Evolutionary conservation across 2,329 filamentous ascomycete species (phyloP).

Genomic region (Bertia moriformis): DNA sequence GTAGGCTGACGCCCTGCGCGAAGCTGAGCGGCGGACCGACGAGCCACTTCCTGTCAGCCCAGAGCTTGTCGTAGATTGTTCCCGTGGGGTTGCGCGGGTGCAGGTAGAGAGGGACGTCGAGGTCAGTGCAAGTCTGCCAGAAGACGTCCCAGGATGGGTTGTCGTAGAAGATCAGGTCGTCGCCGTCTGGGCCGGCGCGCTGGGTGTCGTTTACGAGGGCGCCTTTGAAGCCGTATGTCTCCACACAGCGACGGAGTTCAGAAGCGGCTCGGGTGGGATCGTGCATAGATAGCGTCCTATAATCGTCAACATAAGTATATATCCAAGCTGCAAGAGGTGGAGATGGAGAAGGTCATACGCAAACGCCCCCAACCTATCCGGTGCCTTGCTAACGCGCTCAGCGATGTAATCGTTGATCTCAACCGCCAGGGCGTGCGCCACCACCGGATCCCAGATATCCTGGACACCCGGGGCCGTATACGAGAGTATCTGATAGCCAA

Average conservation of each 20-base stretch:
- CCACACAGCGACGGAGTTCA: conserved; percentile 37
- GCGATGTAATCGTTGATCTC: conserved; percentile 26
- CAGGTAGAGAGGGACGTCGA: conserved; percentile 51
- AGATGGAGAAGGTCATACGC: conserved; percentile 9
- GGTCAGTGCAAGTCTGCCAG: conserved; percentile 39
- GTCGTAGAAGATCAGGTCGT: conserved; percentile 52
- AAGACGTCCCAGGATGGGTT: conserved; percentile 43
- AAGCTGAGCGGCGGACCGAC: conserved; percentile 44
- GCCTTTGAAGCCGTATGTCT: conserved; percentile 44
- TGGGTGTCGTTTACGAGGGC: conserved; percentile 49
- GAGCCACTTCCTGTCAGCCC: conserved; percentile 41
- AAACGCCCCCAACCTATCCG: conserved; percentile 28
- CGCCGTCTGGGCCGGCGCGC: conserved; percentile 38
- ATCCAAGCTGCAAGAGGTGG: not conserved
- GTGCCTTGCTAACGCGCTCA: conserved; percentile 18
- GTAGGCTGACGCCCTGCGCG: conserved; percentile 41
- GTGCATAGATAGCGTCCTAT: conserved; percentile 34
- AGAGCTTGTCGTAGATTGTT: conserved; percentile 39
- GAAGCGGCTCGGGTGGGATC: conserved; percentile 30
- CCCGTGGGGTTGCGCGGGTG: conserved; percentile 45
- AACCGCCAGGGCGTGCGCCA: conserved; percentile 23
- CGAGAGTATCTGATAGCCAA: conserved; percentile 31
- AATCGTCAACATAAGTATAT: not conserved
- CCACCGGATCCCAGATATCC: conserved; percentile 23
- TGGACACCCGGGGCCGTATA: conserved; percentile 32